Evolutionary conservation across 2,329 filamentous ascomycete genomes (phyloP).

Genomic region (Plenodomus lindquistii): DNA sequence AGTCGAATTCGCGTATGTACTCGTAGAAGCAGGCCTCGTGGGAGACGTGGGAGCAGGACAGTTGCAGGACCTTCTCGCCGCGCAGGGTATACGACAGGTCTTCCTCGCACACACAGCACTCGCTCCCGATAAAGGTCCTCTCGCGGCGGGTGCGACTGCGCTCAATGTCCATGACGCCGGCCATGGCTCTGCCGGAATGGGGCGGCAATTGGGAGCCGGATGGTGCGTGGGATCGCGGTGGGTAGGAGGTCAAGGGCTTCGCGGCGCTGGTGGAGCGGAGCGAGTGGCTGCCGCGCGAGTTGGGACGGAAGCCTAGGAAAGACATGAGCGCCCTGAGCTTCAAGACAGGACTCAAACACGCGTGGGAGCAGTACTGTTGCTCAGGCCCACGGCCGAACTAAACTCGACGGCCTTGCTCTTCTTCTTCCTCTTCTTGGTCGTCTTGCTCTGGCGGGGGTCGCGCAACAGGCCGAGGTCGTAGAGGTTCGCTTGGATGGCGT

Average conservation of each 20-base stretch:
- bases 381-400: slow-evolving; percentile 30
- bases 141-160: slow-evolving; percentile 80
- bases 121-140: slow-evolving; percentile 90
- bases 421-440: slow-evolving; percentile 26
- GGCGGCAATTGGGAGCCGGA: slow-evolving; percentile 33
- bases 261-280: slow-evolving; percentile 16
- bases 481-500: slow-evolving; percentile 40
- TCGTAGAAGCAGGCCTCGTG: slow-evolving; percentile 99
- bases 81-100: slow-evolving; percentile 92
- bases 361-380: slow-evolving; percentile 36
- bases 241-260: slow-evolving; percentile 24
- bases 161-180: slow-evolving; percentile 73
- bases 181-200: slow-evolving; percentile 53
- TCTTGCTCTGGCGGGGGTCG: slow-evolving; percentile 6
- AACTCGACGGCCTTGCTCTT: slow-evolving; percentile 42
- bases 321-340: slow-evolving; percentile 47
- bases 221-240: slow-evolving; percentile 29
- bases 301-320: slow-evolving; percentile 46
- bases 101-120: slow-evolving; percentile 96
- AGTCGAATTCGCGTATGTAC: slow-evolving; percentile 92
- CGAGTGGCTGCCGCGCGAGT: slow-evolving; percentile 40
- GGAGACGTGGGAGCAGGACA: slow-evolving; percentile 94
- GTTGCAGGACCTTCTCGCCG: slow-evolving; percentile 91
- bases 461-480: slow-evolving; percentile 39
- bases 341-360: slow-evolving; percentile 35